These are phyloP conservation scores for Thoreauomyces humboldtii DNA, from an alignment of 192 early-diverging fungal species.

Conservation along the genomic window DNA sequence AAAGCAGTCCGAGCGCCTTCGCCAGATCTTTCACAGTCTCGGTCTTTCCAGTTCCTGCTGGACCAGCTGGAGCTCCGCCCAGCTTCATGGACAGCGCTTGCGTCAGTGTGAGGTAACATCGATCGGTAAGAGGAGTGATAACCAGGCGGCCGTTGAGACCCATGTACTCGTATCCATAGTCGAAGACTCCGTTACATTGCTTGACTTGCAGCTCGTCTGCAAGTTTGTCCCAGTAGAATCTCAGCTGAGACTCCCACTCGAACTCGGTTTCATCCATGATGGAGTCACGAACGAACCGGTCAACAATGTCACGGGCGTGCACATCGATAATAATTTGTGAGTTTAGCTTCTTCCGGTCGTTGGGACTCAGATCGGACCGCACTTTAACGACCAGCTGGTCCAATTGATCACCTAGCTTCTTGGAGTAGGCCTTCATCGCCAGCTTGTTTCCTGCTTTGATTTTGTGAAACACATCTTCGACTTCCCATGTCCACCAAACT, in stretches of 20 bases:
- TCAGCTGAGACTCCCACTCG: constrained; percentile 63
- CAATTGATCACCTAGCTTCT: constrained; percentile 53
- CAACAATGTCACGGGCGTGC: constrained; percentile 61
- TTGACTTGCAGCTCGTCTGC: constrained; percentile 50
- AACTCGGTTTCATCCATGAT: constrained; percentile 59
- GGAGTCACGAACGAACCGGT: constrained; percentile 55
- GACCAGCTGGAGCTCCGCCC: constrained; percentile 60
- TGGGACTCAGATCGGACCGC: constrained; percentile 48
- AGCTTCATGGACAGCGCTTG: constrained; percentile 60
- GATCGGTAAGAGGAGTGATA: constrained; percentile 59
- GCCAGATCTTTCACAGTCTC: constrained; percentile 65
- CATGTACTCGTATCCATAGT: constrained; percentile 66
- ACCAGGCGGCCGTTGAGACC: constrained; percentile 57
- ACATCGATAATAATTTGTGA: constrained; percentile 64
- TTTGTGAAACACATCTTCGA: constrained; percentile 58
- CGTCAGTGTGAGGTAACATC: constrained; percentile 60
- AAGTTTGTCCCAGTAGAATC: constrained; percentile 58
- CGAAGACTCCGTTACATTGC: constrained; percentile 57
- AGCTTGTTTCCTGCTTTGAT: constrained; percentile 59
- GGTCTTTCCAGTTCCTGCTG: constrained; percentile 61
- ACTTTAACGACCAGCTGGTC: constrained; percentile 53
- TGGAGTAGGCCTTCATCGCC: constrained; percentile 58
- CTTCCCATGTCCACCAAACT: constrained; percentile 71
- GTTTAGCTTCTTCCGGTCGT: constrained; percentile 56
- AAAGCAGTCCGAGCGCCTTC: constrained; percentile 56